phyloP scores from a whole-genome alignment of 139 green algal species.

The Coelastrella sp. region DNA sequence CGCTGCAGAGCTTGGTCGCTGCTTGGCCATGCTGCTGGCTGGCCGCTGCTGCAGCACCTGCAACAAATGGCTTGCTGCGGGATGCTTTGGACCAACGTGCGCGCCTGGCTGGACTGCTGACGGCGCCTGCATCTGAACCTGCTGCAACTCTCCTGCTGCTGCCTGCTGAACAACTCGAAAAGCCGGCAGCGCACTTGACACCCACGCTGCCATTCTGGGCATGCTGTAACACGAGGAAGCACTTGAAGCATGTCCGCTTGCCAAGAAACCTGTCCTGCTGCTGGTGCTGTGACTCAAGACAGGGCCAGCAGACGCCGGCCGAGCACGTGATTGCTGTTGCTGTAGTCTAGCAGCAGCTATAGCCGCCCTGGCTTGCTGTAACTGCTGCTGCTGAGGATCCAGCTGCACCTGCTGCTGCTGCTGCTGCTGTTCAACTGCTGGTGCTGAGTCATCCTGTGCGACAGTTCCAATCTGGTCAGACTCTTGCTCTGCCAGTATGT shows the following conservation, averaged over 20 bases:
- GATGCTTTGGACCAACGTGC: too few relatives aligned
- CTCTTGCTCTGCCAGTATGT: too few relatives aligned
- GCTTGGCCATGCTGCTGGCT: background rate
- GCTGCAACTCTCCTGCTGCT: too few relatives aligned
- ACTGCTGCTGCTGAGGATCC: background rate
- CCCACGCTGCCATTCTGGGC: too few relatives aligned
- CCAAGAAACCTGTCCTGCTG: background rate
- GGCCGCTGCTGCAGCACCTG: background rate
- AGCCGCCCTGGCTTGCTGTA: background rate
- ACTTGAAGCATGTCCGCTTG: too few relatives aligned
- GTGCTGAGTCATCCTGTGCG: background rate
- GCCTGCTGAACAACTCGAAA: too few relatives aligned
- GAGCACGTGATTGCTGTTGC: background rate
- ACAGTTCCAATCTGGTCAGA: too few relatives aligned
- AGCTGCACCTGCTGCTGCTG: slow-evolving; percentile 1
- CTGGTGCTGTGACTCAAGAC: background rate
- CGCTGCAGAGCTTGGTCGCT: background rate
- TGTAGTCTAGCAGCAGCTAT: background rate
- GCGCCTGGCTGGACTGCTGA: background rate
- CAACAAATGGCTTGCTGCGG: background rate
- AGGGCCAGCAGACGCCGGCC: too few relatives aligned
- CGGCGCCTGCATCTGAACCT: too few relatives aligned
- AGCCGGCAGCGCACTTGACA: too few relatives aligned
- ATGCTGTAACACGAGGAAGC: too few relatives aligned
- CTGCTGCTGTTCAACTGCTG: background rate